These are phyloP conservation scores for Claviceps fusiformis DNA, from an alignment of 2,329 filamentous ascomycete genomes.

Conservation along the genomic window DNA sequence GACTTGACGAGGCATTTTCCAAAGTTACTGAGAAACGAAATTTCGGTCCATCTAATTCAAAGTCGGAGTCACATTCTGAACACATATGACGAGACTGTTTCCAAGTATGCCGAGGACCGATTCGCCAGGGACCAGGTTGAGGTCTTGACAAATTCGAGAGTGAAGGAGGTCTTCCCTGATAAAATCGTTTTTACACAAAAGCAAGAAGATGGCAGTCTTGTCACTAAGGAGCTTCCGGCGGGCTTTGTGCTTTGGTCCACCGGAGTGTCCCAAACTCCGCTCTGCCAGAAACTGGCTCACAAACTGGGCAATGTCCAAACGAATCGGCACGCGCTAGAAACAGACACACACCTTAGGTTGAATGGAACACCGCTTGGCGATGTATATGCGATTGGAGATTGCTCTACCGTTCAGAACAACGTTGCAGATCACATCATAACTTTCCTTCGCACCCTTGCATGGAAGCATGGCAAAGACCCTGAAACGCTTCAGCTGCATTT, in stretches of 20 bases:
- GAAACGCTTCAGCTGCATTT: slow-evolving; percentile 80
- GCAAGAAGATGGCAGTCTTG: slow-evolving; percentile 51
- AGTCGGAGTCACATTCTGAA: slow-evolving; percentile 91
- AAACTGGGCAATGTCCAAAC: slow-evolving; percentile 66
- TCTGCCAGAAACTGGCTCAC: slow-evolving; percentile 63
- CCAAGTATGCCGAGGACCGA: slow-evolving; percentile 78
- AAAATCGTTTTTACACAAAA: slow-evolving; percentile 84
- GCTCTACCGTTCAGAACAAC: slow-evolving; percentile 94
- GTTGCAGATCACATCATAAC: slow-evolving; percentile 79
- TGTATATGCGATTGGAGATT: slow-evolving; percentile 94
- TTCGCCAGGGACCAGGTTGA: slow-evolving; percentile 87
- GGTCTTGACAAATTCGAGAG: slow-evolving; percentile 82
- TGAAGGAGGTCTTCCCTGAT: slow-evolving; percentile 74
- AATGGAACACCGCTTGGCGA: slow-evolving; percentile 83
- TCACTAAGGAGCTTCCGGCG: slow-evolving; percentile 90
- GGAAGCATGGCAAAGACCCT: slow-evolving; percentile 82
- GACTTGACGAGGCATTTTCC: slow-evolving; percentile 77
- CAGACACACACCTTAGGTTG: slow-evolving; percentile 81
- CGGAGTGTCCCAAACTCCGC: slow-evolving; percentile 73
- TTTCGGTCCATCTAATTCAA: slow-evolving; percentile 94
- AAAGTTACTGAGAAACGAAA: slow-evolving; percentile 83
- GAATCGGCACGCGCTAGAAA: slow-evolving; percentile 86
- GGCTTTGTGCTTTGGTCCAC: slow-evolving; percentile 98
- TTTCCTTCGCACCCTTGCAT: slow-evolving; percentile 80
- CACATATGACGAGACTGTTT: slow-evolving; percentile 92